These are phyloP conservation scores for Ramichloridium luteum DNA, from an alignment of 2,329 filamentous ascomycete species.

Conservation along the genomic window DNA sequence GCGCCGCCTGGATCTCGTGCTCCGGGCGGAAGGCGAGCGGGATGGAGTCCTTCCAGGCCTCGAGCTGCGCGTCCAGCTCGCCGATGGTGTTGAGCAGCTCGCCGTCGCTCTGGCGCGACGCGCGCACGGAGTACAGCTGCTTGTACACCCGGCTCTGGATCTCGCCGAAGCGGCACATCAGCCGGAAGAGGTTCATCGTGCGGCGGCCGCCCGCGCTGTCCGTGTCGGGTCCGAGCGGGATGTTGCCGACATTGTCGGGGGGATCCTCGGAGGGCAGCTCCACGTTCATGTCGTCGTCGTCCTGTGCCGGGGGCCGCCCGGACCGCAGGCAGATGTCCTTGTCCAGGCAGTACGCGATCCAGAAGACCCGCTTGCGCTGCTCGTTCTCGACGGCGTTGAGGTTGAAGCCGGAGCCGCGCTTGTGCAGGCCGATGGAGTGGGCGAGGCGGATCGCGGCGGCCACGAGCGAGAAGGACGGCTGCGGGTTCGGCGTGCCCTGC, in stretches of 20 bases:
- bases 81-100: slow-evolving; percentile 92
- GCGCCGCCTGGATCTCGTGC: slow-evolving; percentile 84
- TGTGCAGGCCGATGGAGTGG: slow-evolving; percentile 91
- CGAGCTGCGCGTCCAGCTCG: slow-evolving; percentile 69
- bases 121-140: slow-evolving; percentile 81
- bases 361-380: slow-evolving; percentile 68
- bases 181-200: slow-evolving; percentile 88
- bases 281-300: slow-evolving; percentile 85
- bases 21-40: slow-evolving; percentile 95
- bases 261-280: slow-evolving; percentile 87
- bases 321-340: slow-evolving; percentile 63
- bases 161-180: slow-evolving; percentile 81
- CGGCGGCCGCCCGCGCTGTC: slow-evolving; percentile 63
- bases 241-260: slow-evolving; percentile 84
- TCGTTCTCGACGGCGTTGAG: slow-evolving; percentile 89
- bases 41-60: slow-evolving; percentile 93
- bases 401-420: slow-evolving; percentile 83
- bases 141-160: slow-evolving; percentile 95
- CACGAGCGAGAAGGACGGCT: slow-evolving; percentile 83
- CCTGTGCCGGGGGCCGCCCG: slow-evolving; percentile 59
- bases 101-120: slow-evolving; percentile 80
- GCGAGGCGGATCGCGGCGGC: slow-evolving; percentile 81
- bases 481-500: slow-evolving; percentile 91
- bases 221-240: slow-evolving; percentile 52
- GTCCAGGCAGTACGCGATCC: slow-evolving; percentile 64